Percentiles rank a stretch among this genome's conserved stretches.
phyloP scores from a whole-genome alignment of 2,329 filamentous ascomycete genomes.

The Sporothrix mexicana region DNA sequence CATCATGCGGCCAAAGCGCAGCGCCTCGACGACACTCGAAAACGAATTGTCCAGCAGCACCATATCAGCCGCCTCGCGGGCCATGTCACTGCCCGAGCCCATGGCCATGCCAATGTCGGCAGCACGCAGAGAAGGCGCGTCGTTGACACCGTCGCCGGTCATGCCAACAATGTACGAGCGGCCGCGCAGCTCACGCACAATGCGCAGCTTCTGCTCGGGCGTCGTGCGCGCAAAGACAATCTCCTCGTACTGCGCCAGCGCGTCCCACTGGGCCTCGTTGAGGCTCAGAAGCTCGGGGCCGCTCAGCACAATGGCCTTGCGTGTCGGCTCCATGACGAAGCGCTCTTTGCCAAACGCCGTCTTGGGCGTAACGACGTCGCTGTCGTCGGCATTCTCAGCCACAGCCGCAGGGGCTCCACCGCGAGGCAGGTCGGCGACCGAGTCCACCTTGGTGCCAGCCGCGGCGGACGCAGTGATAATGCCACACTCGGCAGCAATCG shows the following conservation, averaged over 20 bases:
- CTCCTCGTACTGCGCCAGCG: slow-evolving; percentile 67
- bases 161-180: slow-evolving; percentile 74
- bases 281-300: slow-evolving; percentile 70
- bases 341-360: slow-evolving; percentile 30
- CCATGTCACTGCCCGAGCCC: slow-evolving; percentile 80
- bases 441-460: slow-evolving; percentile 56
- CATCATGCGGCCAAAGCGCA: slow-evolving; percentile 75
- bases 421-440: slow-evolving; percentile 53
- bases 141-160: slow-evolving; percentile 87
- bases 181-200: slow-evolving; percentile 75
- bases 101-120: slow-evolving; percentile 86
- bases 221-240: slow-evolving; percentile 79
- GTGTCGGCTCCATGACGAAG: slow-evolving; percentile 36
- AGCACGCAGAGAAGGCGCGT: slow-evolving; percentile 78
- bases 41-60: slow-evolving; percentile 75
- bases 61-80: slow-evolving; percentile 81
- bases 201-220: slow-evolving; percentile 78
- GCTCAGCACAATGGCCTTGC: slow-evolving; percentile 65
- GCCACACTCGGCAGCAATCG: slow-evolving; percentile 74
- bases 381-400: slow-evolving; percentile 39
- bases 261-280: slow-evolving; percentile 71
- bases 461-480: slow-evolving; percentile 60
- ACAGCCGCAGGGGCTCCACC: background rate
- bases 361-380: slow-evolving; percentile 36
- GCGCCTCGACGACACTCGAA: slow-evolving; percentile 72